Base-by-base conservation (phyloP, 371 early-diverging fungal species). In the Conidiobolus incongruus region DNA sequence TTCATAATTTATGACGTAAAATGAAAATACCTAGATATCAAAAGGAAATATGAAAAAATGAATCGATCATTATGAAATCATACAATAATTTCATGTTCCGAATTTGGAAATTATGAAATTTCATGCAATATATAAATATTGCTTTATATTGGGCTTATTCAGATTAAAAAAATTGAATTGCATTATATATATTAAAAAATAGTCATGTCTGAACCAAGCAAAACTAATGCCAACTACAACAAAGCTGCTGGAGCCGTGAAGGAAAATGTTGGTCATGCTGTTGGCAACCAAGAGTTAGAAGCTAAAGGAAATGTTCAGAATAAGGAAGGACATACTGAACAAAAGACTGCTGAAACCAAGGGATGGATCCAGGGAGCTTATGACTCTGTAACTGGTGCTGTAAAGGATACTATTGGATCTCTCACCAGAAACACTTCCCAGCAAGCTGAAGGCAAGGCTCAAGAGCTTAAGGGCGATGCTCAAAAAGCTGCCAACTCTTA, bases 371-470 rank as follows among this genome's bases (percentile, higher is more conserved):
- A 52, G 13, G 55, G 52, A 2, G 16, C 44, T 19, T 45, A 40
- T 15, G 52, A 64, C 43, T 54, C 55, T 41, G 43, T 47, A 29
- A 44, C 52, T 24, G 67, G 67, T 30, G 44, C 46, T 8, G 48
- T 54, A 22, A 60, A 65, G 49, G 57, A 69, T 37, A 49, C 50
- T 10, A 40, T 59, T n/a, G 65, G 68, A 7, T 41, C 46, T 26
- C 37, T 49, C 13, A 35, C 58, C 7, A 59, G 58, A 24, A 61
- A 68, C 21, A 55, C 52, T 21, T 31, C 46, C 23, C 40, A 59
- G 51, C 40, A 65, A 44, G 52, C 59, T 13, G 51, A 59, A 33
- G 66, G 63, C 5, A 45, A 55, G 16, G 46, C 61, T 26, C 60
- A 60, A 46, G 52, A 51, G 24, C 46, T 40, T 22, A 39, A 54